Evolutionary conservation across 2,329 filamentous ascomycete genomes (phyloP), one percentile per base, ranked within the genome.

Genomic region (Botrytis medusae): DNA sequence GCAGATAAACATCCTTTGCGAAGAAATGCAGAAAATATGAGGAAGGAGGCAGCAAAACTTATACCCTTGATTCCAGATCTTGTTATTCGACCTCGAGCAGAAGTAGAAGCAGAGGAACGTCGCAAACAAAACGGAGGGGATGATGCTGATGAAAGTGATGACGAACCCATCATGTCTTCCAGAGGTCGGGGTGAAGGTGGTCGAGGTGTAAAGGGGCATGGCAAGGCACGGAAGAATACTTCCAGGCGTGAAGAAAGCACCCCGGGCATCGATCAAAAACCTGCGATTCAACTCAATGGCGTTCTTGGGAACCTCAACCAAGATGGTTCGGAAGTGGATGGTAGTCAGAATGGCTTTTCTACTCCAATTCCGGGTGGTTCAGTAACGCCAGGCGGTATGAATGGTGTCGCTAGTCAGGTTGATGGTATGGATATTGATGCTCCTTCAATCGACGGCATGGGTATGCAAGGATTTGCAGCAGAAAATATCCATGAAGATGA

Each of bases 101-200:
- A 98, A 81, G 94, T 98, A 10, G 96, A 99, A 83, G 93, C 93
- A 25, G 93, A 96, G 78, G 90, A 92, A 82, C 89, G 95, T 71
- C 88, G 94, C 75, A 92, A 96, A 81, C 93, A 97, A 79, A 93
- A 95, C 75, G 94, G 96, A 69, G 92, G 92, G 63, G 92, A 94
- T 74, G 90, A 93, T 76, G 94, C 95, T 77, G 95, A 98, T 74
- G 95, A 98, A 82, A 97, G 94, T 77, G 95, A 98, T 79, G 95
- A 98, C 81, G 95, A 97, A 83, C 96, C 96, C 14, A 98, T 99
- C 80, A 98, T 98, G 93, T 96, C 96, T 73, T 98, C 95, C 68
- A 90, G 96, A 77, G 96, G 96, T 71, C 91, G 96, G 62, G 97
- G 95, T 81, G 93, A 93, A 80, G 92, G 94, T 34, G 65, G 65